Evolutionary conservation across 2,329 filamentous ascomycete species (phyloP).

Genomic region (Didymella keratinophila): DNA sequence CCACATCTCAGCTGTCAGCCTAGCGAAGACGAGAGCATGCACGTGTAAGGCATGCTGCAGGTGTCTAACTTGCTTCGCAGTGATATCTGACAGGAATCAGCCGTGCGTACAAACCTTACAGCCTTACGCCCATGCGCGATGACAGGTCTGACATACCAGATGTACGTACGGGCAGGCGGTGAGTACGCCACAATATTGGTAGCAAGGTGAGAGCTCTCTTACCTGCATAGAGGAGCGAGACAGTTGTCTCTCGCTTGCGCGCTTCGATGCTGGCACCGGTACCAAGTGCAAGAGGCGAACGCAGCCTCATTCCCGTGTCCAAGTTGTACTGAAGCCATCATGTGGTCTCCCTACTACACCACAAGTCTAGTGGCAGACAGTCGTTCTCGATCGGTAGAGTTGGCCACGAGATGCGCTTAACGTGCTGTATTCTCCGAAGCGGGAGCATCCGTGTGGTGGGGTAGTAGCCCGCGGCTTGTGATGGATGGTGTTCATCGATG

Average conservation of each 20-base stretch:
- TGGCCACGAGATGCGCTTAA: neutral
- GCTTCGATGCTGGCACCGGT: slow-evolving; percentile 2
- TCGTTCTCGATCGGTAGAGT: neutral
- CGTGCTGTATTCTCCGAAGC: neutral
- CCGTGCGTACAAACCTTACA: neutral
- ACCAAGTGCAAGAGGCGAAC: neutral
- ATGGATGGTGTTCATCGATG: neutral
- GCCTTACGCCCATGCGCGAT: neutral
- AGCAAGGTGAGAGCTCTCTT: slow-evolving; percentile 18
- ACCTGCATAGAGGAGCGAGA: slow-evolving; percentile 25
- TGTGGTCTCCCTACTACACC: slow-evolving; percentile 7
- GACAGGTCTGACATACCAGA: slow-evolving; percentile 18
- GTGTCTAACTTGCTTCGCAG: neutral
- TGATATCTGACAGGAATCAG: slow-evolving; percentile 5
- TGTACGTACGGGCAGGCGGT: slow-evolving; percentile 11
- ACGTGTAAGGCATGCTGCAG: slow-evolving; percentile 10
- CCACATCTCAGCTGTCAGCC: slow-evolving; percentile 5
- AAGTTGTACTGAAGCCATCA: slow-evolving; percentile 10
- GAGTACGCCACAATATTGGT: slow-evolving; percentile 40
- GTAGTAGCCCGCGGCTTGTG: neutral
- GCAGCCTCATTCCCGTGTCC: slow-evolving; percentile 16
- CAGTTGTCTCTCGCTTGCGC: slow-evolving; percentile 8
- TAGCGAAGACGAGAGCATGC: neutral
- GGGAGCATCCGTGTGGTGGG: neutral
- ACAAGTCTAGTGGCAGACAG: neutral